These are phyloP conservation scores for Musa beccarii DNA, from an alignment of 176 grass and related monocot genomes.

Conservation along the genomic window DNA sequence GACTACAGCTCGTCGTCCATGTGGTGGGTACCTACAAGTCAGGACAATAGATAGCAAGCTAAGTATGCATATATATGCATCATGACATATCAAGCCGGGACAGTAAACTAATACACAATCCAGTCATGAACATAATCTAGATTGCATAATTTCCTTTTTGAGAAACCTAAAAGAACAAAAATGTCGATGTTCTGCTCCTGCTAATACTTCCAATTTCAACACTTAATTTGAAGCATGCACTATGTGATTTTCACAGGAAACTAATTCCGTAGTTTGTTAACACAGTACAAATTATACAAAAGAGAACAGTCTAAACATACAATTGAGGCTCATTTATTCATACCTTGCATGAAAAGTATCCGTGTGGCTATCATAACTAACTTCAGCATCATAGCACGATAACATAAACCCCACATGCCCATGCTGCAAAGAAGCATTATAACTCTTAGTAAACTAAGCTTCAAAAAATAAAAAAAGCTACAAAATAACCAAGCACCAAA, in stretches of 20 bases:
- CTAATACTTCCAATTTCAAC: neutral
- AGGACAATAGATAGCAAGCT: neutral
- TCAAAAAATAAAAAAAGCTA: neutral
- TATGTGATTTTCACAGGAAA: neutral
- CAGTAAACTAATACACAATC: neutral
- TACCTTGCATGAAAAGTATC: conserved; percentile 78
- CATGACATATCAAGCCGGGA: neutral
- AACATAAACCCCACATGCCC: conserved; percentile 96
- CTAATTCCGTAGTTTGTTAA: neutral
- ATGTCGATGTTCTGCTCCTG: neutral
- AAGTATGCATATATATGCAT: neutral
- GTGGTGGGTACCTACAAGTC: conserved; percentile 62
- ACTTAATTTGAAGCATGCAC: neutral
- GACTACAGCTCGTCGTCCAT: conserved; percentile 53
- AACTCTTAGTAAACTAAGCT: conserved; percentile 7
- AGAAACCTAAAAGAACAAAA: neutral
- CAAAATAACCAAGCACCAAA: no score
- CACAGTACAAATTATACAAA: neutral
- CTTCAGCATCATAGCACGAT: conserved; percentile 90
- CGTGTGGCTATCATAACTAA: conserved; percentile 62
- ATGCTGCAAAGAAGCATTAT: conserved; percentile 48
- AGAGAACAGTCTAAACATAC: neutral
- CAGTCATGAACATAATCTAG: neutral
- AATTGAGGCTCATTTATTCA: neutral
- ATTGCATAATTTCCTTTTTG: neutral